phyloP scores from a whole-genome alignment of 1,284 basidiomycete species.

The Sphaerobolus stellatus region DNA sequence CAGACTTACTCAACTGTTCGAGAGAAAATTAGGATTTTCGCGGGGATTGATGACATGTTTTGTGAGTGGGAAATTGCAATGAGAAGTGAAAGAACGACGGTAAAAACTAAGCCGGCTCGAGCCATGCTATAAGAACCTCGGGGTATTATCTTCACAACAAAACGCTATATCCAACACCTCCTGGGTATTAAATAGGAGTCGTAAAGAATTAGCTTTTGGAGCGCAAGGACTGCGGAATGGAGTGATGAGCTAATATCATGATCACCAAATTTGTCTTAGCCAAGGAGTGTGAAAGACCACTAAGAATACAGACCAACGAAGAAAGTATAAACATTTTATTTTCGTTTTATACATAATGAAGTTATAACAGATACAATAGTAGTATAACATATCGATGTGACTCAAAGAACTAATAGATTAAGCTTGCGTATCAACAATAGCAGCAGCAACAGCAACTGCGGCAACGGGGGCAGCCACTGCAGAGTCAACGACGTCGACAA shows the following conservation, averaged over 20 bases:
- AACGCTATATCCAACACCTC: no score
- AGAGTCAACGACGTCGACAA: not conserved
- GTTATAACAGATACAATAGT: no score
- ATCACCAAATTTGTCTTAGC: no score
- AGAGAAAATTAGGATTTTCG: constrained; percentile 8
- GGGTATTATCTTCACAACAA: no score
- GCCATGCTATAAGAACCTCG: no score
- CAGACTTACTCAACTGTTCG: constrained; percentile 7
- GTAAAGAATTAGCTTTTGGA: not conserved
- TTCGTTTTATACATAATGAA: no score
- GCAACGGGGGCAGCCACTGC: constrained; percentile 6
- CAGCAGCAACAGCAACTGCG: constrained; percentile 3
- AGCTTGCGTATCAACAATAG: constrained; percentile 1
- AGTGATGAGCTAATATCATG: not conserved
- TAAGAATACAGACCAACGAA: no score
- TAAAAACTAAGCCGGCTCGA: not conserved
- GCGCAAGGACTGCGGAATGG: not conserved
- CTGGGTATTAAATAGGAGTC: not conserved
- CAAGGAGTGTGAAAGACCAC: no score
- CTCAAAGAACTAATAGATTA: no score
- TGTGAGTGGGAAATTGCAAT: not conserved
- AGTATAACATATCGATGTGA: no score
- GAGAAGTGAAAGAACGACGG: not conserved
- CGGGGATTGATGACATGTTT: not conserved
- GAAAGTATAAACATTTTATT: no score